Evolutionary conservation across 768 basidiomycete species (phyloP).

Genomic region (Tricholoma matsutake): DNA sequence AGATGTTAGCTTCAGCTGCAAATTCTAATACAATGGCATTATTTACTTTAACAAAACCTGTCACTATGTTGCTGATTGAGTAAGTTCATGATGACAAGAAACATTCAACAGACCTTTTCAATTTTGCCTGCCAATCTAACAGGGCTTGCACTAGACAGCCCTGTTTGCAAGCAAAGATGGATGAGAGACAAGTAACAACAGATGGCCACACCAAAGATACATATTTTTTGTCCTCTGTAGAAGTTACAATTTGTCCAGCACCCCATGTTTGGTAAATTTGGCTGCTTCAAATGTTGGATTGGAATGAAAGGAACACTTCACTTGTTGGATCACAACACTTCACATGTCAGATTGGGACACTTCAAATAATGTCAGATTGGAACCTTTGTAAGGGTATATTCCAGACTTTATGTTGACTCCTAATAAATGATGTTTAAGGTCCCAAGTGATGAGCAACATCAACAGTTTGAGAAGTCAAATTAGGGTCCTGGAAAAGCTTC

Average conservation of each 20-base stretch:
- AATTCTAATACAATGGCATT: not conserved
- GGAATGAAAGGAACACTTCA: no score
- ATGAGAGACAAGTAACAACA: conserved; percentile 4
- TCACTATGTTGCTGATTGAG: conserved; percentile 31
- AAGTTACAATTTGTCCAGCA: conserved; percentile 69
- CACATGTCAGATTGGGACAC: no score
- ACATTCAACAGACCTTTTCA: conserved; percentile 61
- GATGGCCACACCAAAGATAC: conserved; percentile 33
- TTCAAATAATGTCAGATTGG: no score
- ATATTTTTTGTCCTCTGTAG: conserved; percentile 68
- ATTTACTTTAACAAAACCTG: conserved; percentile 42
- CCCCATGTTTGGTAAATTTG: conserved; percentile 82
- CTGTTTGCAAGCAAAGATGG: conserved; percentile 55
- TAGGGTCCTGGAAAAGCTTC: no score
- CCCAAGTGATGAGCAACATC: no score
- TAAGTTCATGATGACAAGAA: not conserved
- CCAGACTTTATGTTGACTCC: no score
- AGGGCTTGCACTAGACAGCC: conserved; percentile 79
- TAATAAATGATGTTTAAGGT: no score
- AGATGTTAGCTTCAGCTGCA: no score
- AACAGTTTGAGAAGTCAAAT: no score
- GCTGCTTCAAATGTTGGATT: no score
- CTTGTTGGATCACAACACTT: no score
- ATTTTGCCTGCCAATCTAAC: conserved; percentile 77
- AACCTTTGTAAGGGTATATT: no score